Evolutionary conservation across 2,329 filamentous ascomycete species (phyloP), one percentile per base, ranked within the genome.

Genomic region (Arthrobotrys conoides): DNA sequence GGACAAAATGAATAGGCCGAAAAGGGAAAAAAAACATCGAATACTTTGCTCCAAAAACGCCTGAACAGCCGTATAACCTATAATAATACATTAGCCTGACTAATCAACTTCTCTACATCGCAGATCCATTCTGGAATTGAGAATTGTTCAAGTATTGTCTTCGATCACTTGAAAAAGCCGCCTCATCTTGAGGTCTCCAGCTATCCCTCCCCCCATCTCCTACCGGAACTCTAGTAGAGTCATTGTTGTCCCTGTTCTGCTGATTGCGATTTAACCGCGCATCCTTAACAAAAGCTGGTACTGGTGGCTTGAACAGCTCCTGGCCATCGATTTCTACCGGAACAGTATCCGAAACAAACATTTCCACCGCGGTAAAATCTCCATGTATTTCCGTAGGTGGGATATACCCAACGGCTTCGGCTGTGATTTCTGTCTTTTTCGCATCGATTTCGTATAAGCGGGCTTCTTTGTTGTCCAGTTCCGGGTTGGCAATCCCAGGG

Each of bases 251-350:
- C 27, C 6, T 30, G 6, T n/a, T 22, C 18, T 49, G 46, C 9
- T 22, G 46, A 10, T 16, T 49, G 18, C 18, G 18, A 49, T 49
- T 49, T 8, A 49, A 24, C 18, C 18, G 18, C 14, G 46, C 2
- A n/a, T 53, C 38, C 20, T 33, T 18, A 30, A 18, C 44, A 46
- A 24, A 24, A n/a, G 33, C 30, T 14, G 46, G 30, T 4, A 53
- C 14, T 5, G 44, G 27, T 16, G 55, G 49, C 6, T 18, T 41
- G 27, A 63, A 12, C 2, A 36, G 61, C 22, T 49, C 70, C 12
- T 49, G 66, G 3, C 70, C 70, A n/a, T 73, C 55, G 18, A 73
- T 49, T 38, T 73, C 70, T 10, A 38, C 70, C 12, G 70, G 70
- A 27, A 73, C 51, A 12, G 30, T 49, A 67, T 73, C 61, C 3